Evolutionary conservation across 768 basidiomycete genomes (phyloP).

Genomic region (Lactarius vividus): DNA sequence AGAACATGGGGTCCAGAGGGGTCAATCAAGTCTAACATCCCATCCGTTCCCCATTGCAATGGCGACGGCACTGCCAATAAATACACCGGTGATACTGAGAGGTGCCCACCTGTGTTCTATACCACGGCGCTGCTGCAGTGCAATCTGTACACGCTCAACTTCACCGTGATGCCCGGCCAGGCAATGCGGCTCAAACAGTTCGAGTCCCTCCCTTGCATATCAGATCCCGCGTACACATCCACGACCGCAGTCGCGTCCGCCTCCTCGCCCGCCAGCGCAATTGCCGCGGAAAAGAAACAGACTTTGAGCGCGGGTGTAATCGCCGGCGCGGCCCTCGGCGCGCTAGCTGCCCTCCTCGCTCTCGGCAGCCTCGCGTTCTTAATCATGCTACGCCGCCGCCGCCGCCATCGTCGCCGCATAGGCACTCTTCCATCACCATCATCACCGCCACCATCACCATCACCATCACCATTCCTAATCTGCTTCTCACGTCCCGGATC

Average conservation of each 20-base stretch:
- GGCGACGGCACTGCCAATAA: too few species aligned
- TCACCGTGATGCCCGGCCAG: neutral
- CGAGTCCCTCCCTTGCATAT: neutral
- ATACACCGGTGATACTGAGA: too few species aligned
- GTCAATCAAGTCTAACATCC: too few species aligned
- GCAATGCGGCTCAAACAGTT: conserved; percentile 1
- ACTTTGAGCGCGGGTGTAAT: neutral
- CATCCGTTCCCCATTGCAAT: too few species aligned
- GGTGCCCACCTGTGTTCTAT: neutral
- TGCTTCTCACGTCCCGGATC: neutral
- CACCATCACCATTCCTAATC: neutral
- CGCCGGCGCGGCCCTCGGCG: neutral
- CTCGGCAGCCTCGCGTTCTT: neutral
- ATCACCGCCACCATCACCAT: neutral
- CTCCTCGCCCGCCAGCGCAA: neutral
- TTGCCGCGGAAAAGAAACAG: neutral
- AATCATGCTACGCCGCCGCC: neutral
- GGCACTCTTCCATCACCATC: neutral
- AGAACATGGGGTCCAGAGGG: neutral
- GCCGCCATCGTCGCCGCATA: neutral
- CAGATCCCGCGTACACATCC: neutral
- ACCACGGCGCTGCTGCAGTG: neutral
- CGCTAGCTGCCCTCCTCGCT: neutral
- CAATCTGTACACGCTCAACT: neutral
- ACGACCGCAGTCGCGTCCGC: neutral